Percentiles rank a stretch among this genome's conserved stretches.
Conservation (phyloP, 345 rosid genomes). For the Litchi chinensis region DNA sequence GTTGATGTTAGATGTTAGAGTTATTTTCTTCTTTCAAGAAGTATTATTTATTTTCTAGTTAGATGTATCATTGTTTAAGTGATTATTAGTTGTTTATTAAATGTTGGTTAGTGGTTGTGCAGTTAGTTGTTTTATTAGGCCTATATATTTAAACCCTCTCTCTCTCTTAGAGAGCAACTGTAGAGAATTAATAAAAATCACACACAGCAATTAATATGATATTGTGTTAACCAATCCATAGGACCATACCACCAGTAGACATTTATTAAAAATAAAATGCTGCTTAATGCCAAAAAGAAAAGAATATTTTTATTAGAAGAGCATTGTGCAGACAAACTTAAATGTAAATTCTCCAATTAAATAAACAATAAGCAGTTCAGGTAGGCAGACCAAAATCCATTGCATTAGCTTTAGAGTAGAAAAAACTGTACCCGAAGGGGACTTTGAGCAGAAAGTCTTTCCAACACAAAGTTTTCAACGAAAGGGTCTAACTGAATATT, state of each 20-base stretch:
- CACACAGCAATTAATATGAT: neutral
- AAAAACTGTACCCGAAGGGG: constrained; percentile 74
- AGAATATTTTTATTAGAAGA: neutral
- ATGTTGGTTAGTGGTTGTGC: too few species aligned
- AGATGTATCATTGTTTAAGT: too few species aligned
- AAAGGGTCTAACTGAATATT: constrained; percentile 66
- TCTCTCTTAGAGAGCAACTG: too few species aligned
- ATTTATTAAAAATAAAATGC: neutral
- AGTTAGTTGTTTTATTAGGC: too few species aligned
- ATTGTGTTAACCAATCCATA: neutral
- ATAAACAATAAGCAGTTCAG: constrained; percentile 4
- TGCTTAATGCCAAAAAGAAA: neutral
- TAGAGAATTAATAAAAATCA: too few species aligned
- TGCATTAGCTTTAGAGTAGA: constrained; percentile 3
- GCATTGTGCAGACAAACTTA: neutral
- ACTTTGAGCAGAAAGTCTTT: constrained; percentile 93
- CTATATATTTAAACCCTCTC: too few species aligned
- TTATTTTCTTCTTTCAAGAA: too few species aligned
- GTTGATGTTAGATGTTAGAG: too few species aligned
- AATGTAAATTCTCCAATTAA: constrained; percentile 2
- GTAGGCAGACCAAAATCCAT: neutral
- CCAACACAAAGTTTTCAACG: constrained; percentile 93
- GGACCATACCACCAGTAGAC: neutral
- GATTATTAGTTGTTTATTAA: too few species aligned
- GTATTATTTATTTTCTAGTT: too few species aligned